Conservation (phyloP, 75 land plant genomes). For the Pseudotsuga menziesii region DNA sequence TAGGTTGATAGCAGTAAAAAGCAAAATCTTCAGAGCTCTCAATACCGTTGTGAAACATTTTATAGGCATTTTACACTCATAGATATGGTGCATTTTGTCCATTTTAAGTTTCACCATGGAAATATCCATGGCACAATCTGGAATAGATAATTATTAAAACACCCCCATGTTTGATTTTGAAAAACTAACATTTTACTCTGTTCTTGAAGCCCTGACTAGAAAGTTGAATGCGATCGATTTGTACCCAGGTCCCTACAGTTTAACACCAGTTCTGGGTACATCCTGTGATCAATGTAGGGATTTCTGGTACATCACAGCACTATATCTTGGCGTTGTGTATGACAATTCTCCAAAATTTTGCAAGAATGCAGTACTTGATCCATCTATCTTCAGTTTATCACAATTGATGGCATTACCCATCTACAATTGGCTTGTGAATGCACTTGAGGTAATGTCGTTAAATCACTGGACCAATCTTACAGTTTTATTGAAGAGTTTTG, state of each 20-base stretch:
- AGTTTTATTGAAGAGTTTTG: conserved; percentile 30
- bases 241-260: conserved; percentile 56
- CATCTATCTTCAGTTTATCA: conserved; percentile 31
- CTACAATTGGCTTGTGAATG: conserved; percentile 38
- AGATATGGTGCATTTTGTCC: conserved; percentile 1
- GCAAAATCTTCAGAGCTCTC: too few relatives aligned
- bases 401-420: conserved; percentile 45
- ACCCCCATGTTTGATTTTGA: conserved; percentile 45
- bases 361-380: conserved; percentile 20
- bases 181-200: conserved; percentile 28
- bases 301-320: conserved; percentile 42
- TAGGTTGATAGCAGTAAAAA: too few relatives aligned
- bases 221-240: conserved; percentile 48
- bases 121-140: neutral
- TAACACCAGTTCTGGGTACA: conserved; percentile 51
- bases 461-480: conserved; percentile 27
- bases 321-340: conserved; percentile 29
- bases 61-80: too few relatives aligned
- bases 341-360: conserved; percentile 36
- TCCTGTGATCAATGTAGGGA: conserved; percentile 39
- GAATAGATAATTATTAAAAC: neutral
- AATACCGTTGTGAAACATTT: too few relatives aligned
- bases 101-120: neutral
- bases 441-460: conserved; percentile 21
- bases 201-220: conserved; percentile 35